Evolutionary conservation across 23 red algal species (phyloP).

Genomic region (Gracilaria domingensis): DNA sequence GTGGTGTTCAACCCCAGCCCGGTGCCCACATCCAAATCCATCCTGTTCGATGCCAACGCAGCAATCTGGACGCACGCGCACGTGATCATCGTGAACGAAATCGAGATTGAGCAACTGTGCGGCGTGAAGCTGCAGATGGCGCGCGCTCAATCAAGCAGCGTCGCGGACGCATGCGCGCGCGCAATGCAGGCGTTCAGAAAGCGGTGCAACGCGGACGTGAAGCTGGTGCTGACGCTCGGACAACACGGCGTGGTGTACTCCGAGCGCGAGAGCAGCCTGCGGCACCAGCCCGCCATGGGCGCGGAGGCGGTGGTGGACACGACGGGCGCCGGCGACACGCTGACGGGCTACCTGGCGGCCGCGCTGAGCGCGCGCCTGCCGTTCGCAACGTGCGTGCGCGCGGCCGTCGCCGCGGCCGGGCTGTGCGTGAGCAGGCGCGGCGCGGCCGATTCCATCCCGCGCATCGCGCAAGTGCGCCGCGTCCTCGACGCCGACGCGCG

Average conservation of each 20-base stretch:
- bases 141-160: not conserved
- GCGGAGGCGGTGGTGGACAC: constrained; percentile 48
- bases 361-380: constrained; percentile 2
- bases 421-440: constrained; percentile 36
- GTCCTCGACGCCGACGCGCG: too few species aligned
- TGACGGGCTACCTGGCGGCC: constrained; percentile 47
- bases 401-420: constrained; percentile 35
- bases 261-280: not conserved
- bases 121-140: constrained; percentile 1
- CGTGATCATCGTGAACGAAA: constrained; percentile 59
- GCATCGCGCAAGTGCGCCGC: constrained; percentile 24
- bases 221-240: constrained; percentile 56
- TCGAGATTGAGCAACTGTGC: constrained; percentile 25
- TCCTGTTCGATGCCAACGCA: not conserved
- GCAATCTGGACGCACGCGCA: constrained; percentile 20
- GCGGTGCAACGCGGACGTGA: not conserved
- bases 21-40: not conserved
- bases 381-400: not conserved
- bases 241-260: constrained; percentile 25
- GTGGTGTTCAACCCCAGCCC: constrained; percentile 63
- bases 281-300: not conserved
- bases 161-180: not conserved
- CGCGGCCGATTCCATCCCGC: constrained; percentile 47
- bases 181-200: not conserved
- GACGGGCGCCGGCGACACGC: constrained; percentile 64